These are phyloP conservation scores for Nicotiana tabacum DNA, from an alignment of 257 asterid species.

Conservation along the genomic window DNA sequence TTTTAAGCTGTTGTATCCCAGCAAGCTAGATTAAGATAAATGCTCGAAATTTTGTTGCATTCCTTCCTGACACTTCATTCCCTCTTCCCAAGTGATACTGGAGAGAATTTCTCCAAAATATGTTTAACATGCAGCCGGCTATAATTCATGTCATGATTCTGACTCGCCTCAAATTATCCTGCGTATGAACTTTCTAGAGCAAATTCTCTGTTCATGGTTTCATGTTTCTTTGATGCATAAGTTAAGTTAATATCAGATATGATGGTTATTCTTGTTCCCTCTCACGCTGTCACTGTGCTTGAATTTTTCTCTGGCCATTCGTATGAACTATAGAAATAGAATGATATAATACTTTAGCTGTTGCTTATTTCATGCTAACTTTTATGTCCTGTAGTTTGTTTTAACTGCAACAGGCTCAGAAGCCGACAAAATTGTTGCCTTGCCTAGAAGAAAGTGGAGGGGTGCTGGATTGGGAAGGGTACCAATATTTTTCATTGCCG, in stretches of 20 bases:
- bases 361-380: slow-evolving; percentile 11
- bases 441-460: slow-evolving; percentile 76
- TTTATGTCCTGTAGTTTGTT: slow-evolving; percentile 56
- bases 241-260: not conserved
- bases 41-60: not conserved
- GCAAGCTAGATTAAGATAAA: not conserved
- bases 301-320: not conserved
- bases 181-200: not conserved
- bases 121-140: not conserved
- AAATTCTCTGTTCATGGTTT: slow-evolving; percentile 4
- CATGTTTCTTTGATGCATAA: not conserved
- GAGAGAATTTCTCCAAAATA: not conserved
- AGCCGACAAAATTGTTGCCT: slow-evolving; percentile 63
- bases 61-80: not conserved
- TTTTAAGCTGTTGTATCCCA: not conserved
- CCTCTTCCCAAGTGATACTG: not conserved
- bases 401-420: slow-evolving; percentile 90
- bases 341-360: not conserved
- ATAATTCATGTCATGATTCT: not conserved
- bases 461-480: slow-evolving; percentile 79
- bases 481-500: slow-evolving; percentile 69
- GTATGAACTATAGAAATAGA: not conserved
- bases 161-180: not conserved
- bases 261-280: not conserved
- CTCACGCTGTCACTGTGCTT: not conserved